Evolutionary conservation across 352 stramenopile genomes (phyloP).

Genomic region (Globisporangium ultimum): DNA sequence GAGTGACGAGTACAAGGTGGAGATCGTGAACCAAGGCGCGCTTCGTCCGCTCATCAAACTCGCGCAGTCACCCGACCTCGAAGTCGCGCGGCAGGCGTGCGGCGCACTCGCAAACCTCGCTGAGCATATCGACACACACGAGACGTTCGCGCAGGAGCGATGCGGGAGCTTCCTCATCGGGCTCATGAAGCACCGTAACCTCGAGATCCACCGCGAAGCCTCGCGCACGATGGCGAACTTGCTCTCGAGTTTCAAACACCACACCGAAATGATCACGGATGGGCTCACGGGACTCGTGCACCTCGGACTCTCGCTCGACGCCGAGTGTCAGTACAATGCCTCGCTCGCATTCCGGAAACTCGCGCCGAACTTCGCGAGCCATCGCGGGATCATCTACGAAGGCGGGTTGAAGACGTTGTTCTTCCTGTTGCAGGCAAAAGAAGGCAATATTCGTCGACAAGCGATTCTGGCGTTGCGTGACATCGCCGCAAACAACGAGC

Average conservation of each 20-base stretch:
- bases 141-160: conserved; percentile 72
- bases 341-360: conserved; percentile 94
- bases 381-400: conserved; percentile 82
- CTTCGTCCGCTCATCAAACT: conserved; percentile 83
- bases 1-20: conserved; percentile 89
- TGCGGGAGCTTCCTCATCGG: conserved; percentile 73
- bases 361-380: conserved; percentile 87
- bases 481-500: conserved; percentile 85
- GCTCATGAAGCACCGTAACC: conserved; percentile 78
- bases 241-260: conserved; percentile 91
- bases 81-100: conserved; percentile 90
- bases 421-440: conserved; percentile 86
- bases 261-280: conserved; percentile 89
- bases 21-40: conserved; percentile 81
- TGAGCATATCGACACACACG: conserved; percentile 93
- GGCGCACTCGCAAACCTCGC: conserved; percentile 93
- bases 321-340: conserved; percentile 94
- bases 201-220: conserved; percentile 94
- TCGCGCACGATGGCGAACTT: conserved; percentile 92
- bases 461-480: conserved; percentile 89
- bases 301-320: conserved; percentile 87
- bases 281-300: conserved; percentile 89
- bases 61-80: conserved; percentile 87
- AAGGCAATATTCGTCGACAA: conserved; percentile 91
- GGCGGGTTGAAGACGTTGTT: conserved; percentile 91